phyloP scores from a whole-genome alignment of 108 stramenopile genomes.

The Conticribra weissflogii region DNA sequence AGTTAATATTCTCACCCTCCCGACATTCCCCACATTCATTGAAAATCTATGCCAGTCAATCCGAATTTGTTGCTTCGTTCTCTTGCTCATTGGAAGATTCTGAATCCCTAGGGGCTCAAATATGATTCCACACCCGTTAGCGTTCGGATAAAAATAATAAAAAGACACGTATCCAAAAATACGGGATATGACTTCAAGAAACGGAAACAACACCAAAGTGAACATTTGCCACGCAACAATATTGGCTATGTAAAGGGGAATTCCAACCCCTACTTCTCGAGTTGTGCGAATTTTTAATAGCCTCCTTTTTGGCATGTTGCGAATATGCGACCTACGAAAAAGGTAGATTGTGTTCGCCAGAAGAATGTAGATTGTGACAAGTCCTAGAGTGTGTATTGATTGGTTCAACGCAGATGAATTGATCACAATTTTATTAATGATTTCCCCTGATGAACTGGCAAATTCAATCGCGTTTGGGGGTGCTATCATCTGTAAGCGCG shows the following conservation, averaged over 20 bases:
- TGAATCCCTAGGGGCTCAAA: conserved; percentile 52
- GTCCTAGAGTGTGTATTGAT: conserved; percentile 1
- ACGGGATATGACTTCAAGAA: conserved; percentile 35
- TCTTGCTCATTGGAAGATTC: conserved; percentile 22
- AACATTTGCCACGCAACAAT: conserved; percentile 52
- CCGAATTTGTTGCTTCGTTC: conserved; percentile 44
- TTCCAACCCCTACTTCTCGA: conserved; percentile 39
- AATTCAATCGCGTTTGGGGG: no score
- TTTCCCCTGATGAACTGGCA: no score
- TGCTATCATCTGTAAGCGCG: no score
- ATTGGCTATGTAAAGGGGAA: conserved; percentile 28
- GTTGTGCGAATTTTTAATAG: conserved; percentile 43
- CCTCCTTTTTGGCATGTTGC: conserved; percentile 38
- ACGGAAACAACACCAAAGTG: conserved; percentile 39
- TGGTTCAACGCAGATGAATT: no score
- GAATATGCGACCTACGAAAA: conserved; percentile 45
- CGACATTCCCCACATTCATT: conserved; percentile 44
- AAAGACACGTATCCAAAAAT: conserved; percentile 37
- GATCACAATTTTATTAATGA: no score
- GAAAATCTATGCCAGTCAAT: conserved; percentile 60
- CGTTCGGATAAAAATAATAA: conserved; percentile 61
- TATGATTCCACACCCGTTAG: conserved; percentile 49
- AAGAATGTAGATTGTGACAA: conserved; percentile 30
- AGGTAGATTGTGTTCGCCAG: conserved; percentile 44
- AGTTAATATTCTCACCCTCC: conserved; percentile 23